Evolutionary conservation across 129 eudicot species (phyloP).

Genomic region (Logfia minima): DNA sequence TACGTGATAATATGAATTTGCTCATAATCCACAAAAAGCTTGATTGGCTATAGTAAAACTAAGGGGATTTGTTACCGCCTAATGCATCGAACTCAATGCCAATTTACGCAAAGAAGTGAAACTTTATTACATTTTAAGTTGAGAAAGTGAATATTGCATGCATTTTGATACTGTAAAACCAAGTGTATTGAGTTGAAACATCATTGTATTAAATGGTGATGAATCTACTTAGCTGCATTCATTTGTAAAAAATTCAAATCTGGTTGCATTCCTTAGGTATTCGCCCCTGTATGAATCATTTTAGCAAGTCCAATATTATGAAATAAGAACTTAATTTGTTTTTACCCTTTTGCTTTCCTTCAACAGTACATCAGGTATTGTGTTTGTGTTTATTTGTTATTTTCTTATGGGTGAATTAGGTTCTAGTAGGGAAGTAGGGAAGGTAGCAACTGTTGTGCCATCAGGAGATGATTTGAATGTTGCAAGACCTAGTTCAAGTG

Average conservation of each 20-base stretch:
- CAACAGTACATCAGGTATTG: not conserved
- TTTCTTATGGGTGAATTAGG: constrained; percentile 28
- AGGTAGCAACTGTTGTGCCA: constrained; percentile 49
- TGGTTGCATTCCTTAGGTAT: not conserved
- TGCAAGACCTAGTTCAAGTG: constrained; percentile 40
- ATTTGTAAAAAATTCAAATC: not conserved
- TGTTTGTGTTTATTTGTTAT: not conserved
- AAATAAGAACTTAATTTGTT: constrained; percentile 2
- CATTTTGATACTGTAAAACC: not conserved
- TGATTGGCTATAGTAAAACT: not conserved
- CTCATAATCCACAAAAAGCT: not conserved
- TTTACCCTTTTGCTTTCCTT: not conserved
- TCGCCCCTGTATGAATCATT: not conserved
- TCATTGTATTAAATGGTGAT: not conserved
- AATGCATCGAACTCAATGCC: not conserved
- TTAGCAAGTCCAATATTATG: not conserved
- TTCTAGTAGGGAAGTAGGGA: constrained; percentile 42
- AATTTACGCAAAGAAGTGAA: not conserved
- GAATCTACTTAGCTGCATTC: not conserved
- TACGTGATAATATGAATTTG: not conserved
- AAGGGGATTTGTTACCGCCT: not conserved
- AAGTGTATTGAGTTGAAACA: not conserved
- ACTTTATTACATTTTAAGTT: not conserved
- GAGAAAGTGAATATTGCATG: not conserved
- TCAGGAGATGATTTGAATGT: constrained; percentile 41